Conservation (phyloP, 768 basidiomycete genomes). For the Leccinum uliginosum region DNA sequence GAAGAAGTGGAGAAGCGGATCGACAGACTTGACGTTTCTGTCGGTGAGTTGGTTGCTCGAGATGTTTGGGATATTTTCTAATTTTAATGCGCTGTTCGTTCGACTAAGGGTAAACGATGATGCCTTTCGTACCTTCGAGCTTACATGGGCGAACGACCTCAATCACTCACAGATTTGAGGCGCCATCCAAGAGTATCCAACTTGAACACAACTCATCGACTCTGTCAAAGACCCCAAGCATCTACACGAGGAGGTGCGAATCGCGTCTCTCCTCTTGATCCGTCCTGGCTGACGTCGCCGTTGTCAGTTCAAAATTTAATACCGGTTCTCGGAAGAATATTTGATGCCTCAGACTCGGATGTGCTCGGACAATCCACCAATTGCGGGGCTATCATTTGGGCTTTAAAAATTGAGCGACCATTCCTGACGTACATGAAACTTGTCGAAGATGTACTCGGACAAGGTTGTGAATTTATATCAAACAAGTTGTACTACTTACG, state of each 20-base stretch:
- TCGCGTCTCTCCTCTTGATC: not conserved
- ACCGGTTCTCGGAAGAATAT: slow-evolving; percentile 91
- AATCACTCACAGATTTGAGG: slow-evolving; percentile 69
- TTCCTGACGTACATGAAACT: slow-evolving; percentile 97
- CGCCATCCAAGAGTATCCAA: slow-evolving; percentile 98
- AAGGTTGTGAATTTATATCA: slow-evolving; percentile 81
- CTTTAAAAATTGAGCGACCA: slow-evolving; percentile 96
- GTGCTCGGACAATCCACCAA: slow-evolving; percentile 88
- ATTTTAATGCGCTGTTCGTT: slow-evolving; percentile 96
- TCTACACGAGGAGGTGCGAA: slow-evolving; percentile 79
- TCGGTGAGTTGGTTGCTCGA: slow-evolving; percentile 64
- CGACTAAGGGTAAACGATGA: slow-evolving; percentile 66
- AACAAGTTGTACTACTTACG: no score
- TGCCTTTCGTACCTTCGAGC: not conserved
- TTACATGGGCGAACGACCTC: not conserved
- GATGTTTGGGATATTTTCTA: slow-evolving; percentile 99
- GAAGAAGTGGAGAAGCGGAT: slow-evolving; percentile 92
- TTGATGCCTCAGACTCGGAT: slow-evolving; percentile 87
- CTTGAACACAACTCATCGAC: slow-evolving; percentile 79
- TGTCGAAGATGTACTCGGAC: slow-evolving; percentile 95
- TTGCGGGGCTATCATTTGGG: slow-evolving; percentile 98
- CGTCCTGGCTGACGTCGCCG: slow-evolving; percentile 1
- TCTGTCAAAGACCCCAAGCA: slow-evolving; percentile 97
- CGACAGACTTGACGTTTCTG: slow-evolving; percentile 91
- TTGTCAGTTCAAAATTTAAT: slow-evolving; percentile 86